A percentile compares a stretch with the other conserved stretches of the same genome.
Conservation (phyloP, 2,329 filamentous ascomycete genomes). For the Microdochium paspali region DNA sequence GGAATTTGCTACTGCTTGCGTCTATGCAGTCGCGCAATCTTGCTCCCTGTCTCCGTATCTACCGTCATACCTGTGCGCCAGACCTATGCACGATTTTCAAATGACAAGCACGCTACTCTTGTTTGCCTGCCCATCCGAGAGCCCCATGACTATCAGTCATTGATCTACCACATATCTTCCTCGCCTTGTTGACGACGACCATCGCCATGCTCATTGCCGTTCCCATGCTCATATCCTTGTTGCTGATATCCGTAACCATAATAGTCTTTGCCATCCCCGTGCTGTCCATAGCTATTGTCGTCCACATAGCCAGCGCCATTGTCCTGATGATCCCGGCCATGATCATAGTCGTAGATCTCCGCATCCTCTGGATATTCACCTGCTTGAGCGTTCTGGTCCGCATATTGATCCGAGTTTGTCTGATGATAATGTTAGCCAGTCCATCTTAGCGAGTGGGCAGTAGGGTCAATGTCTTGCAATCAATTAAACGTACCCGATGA, state of each 20-base stretch:
- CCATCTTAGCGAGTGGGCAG: conserved; percentile 2
- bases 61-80: too few species aligned
- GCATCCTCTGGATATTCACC: conserved; percentile 41
- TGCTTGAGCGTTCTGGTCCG: conserved; percentile 31
- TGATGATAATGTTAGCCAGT: neutral
- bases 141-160: neutral
- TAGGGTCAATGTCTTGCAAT: neutral
- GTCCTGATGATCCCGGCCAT: conserved; percentile 27
- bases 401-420: conserved; percentile 24
- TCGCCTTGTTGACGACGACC: conserved; percentile 22
- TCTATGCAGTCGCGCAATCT: too few species aligned
- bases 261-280: conserved; percentile 14
- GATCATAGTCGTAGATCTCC: conserved; percentile 43
- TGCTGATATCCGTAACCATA: conserved; percentile 15
- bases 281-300: conserved; percentile 16
- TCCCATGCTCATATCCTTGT: conserved; percentile 9
- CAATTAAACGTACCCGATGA: conserved; percentile 32
- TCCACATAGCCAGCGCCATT: conserved; percentile 24
- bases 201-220: conserved; percentile 11
- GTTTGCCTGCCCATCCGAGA: too few species aligned
- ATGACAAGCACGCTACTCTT: too few species aligned
- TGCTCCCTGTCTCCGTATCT: too few species aligned
- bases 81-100: too few species aligned
- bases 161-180: conserved; percentile 31
- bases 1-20: too few species aligned